Conservation (phyloP, 2,329 filamentous ascomycete species). For the Cladophialophora yegresii region DNA sequence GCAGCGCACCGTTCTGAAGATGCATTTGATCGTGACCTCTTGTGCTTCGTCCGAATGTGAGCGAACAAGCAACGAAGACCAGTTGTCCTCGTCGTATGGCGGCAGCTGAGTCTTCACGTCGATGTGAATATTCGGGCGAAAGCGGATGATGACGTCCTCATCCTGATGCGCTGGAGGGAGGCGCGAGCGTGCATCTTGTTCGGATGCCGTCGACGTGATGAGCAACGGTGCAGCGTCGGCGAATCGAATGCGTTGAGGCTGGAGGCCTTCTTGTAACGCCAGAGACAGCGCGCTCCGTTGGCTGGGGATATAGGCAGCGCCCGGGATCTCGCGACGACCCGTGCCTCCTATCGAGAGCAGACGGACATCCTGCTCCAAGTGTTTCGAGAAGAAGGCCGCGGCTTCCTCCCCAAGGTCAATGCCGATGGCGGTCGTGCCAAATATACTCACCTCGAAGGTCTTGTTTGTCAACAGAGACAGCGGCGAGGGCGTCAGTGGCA, state of each 20-base stretch:
- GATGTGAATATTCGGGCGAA: conserved; percentile 34
- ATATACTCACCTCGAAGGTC: conserved; percentile 35
- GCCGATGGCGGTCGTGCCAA: conserved; percentile 35
- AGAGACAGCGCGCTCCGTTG: conserved; percentile 32
- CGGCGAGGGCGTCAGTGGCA: conserved; percentile 33
- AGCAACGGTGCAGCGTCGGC: conserved; percentile 33
- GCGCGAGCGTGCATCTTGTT: conserved; percentile 29
- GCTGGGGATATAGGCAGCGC: conserved; percentile 34
- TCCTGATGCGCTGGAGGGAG: conserved; percentile 28
- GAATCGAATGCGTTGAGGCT: conserved; percentile 35
- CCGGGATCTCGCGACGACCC: conserved; percentile 35
- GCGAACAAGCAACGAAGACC: conserved; percentile 32
- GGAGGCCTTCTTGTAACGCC: conserved; percentile 31
- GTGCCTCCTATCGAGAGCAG: conserved; percentile 34
- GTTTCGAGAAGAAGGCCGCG: conserved; percentile 33
- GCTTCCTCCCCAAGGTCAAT: conserved; percentile 33
- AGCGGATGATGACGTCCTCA: conserved; percentile 33
- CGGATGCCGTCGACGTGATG: conserved; percentile 34
- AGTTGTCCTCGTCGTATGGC: conserved; percentile 35
- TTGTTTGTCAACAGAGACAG: conserved; percentile 29
- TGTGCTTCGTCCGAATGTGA: conserved; percentile 30
- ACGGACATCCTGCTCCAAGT: conserved; percentile 31
- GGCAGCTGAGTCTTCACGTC: conserved; percentile 30
- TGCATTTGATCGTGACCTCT: conserved; percentile 35
- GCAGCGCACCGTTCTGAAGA: conserved; percentile 34